Base-by-base conservation (phyloP, 2,329 filamentous ascomycete genomes). In the Fusarium tuaranense region DNA sequence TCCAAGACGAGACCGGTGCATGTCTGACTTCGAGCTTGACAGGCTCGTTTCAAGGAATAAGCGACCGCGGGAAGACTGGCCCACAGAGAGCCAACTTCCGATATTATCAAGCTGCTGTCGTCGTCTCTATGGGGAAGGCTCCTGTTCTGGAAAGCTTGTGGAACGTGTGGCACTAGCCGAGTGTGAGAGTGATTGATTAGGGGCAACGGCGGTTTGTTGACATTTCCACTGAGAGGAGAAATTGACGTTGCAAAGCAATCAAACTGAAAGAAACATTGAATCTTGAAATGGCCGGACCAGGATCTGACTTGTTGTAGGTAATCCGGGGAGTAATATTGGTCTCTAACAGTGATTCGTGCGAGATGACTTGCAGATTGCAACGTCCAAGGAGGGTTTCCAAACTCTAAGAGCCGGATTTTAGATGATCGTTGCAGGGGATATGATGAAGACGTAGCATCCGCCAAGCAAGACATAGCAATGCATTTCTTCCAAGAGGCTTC, bases 21-120 rank as follows among this genome's bases (percentile, higher is more conserved):
- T 76, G 77, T 78, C 77, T 75, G 76, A 77, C 73, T 78, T 78
- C 77, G 77, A 79, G 73, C 68, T 69, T 72, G 74, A 74, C 76
- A 78, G 69, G 69, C 67, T 72, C 74, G 67, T 69, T 73, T 76
- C 76, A 63, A 62, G 48, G 58, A 70, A 71, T 71, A 77, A 69
- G 65, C 68, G 72, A 74, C 65, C 39, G 46, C 20, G 46, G 70
- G 61, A 63, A 41, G 65, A 65, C 53, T 58, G 64, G 39, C 60
- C 38, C 44, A 71, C 61, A 46, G 30, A 36, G 46, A 73, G 67
- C 68, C 67, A 69, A 36, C 67, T 60, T 72, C 72, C 69, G 72
- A 63, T 65, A 46, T 59, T 61, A 63, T 65, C 55, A 73, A 67
- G 57, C 67, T 68, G 59, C 67, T 69, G 59, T 41, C 67, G 67